Base-by-base conservation (phyloP, 331 rosid genomes). In the Pyracantha coccinea region DNA sequence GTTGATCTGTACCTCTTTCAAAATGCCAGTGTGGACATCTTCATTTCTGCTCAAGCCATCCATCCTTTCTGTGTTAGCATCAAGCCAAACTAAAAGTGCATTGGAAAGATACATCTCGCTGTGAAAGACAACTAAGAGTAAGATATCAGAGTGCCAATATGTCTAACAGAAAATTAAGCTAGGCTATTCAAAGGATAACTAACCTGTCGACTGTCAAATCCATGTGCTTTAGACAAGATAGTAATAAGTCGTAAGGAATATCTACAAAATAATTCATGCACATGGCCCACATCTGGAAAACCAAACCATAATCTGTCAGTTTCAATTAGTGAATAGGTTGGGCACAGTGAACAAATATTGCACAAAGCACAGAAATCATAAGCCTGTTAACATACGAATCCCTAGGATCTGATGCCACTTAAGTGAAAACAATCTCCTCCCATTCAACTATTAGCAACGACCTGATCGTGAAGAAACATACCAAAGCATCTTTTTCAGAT, bases 151-250 rank as follows among this genome's bases (percentile, higher is more conserved):
- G 54, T 41, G 35, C 20, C 61, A 31, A 2, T n/a, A 41, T 66
- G 66, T 59, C 76, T 33, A 16, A 9, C 64, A 71, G 15, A 45
- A 41, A 19, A 66, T 54, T 28, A 52, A 79, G 71, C 78, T 24
- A 78, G 25, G 65, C 57, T 71, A 77, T 65, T 74, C 72, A 44
- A 35, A 67, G 65, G 77, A 63, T 61, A 79, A 45, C 60, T 33
- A 72, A 92, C 97, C 96, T 90, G 81, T 92, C 96, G 69, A 88
- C 83, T 8, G 96, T 92, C 83, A 92, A 77, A 74, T 76, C 73
- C 68, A 86, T 85, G 79, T 86, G 92, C 85, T 81, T 73, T 33
- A 86, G 59, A 74, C 85, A 85, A 80, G 80, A 82, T 60, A 79
- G 65, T 75, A 92, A 80, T 75, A 92, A 69, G 50, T 80, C 66